phyloP scores from a whole-genome alignment of 768 basidiomycete species.

The Mycena crocata region DNA sequence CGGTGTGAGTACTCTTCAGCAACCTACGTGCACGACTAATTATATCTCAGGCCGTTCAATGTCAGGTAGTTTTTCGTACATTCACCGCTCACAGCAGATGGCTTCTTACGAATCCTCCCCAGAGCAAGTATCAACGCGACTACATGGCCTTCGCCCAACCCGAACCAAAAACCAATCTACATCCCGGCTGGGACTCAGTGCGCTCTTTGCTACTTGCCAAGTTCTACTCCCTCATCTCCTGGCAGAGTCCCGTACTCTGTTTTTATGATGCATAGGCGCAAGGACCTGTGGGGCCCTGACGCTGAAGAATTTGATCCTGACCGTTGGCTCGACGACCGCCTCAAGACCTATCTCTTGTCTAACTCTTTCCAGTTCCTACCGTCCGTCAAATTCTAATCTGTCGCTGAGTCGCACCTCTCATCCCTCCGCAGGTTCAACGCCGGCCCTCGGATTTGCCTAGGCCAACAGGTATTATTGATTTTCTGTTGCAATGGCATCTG shows the following conservation, averaged over 20 bases:
- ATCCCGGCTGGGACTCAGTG: conserved; percentile 63
- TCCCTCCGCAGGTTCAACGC: conserved; percentile 58
- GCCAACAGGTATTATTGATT: conserved; percentile 47
- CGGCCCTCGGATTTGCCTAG: conserved; percentile 56
- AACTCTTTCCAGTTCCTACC: conserved; percentile 80
- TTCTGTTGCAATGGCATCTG: neutral
- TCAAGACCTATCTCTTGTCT: conserved; percentile 69
- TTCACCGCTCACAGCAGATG: neutral
- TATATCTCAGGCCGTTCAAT: conserved; percentile 57
- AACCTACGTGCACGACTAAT: neutral
- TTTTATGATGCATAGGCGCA: conserved; percentile 73
- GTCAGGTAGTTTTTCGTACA: conserved; percentile 45
- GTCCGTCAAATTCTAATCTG: neutral
- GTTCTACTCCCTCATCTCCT: neutral
- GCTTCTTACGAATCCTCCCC: conserved; percentile 1
- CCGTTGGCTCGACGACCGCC: conserved; percentile 73
- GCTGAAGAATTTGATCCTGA: conserved; percentile 79
- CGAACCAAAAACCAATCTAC: conserved; percentile 61
- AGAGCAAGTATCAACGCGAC: conserved; percentile 62
- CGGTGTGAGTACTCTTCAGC: conserved; percentile 58
- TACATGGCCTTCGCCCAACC: conserved; percentile 59
- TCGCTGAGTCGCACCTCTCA: neutral
- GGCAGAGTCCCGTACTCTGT: conserved; percentile 63
- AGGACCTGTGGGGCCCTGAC: conserved; percentile 79
- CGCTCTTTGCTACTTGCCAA: conserved; percentile 24